Evolutionary conservation across 805 yeast species (phyloP).

Genomic region (Priceomyces carsonii): DNA sequence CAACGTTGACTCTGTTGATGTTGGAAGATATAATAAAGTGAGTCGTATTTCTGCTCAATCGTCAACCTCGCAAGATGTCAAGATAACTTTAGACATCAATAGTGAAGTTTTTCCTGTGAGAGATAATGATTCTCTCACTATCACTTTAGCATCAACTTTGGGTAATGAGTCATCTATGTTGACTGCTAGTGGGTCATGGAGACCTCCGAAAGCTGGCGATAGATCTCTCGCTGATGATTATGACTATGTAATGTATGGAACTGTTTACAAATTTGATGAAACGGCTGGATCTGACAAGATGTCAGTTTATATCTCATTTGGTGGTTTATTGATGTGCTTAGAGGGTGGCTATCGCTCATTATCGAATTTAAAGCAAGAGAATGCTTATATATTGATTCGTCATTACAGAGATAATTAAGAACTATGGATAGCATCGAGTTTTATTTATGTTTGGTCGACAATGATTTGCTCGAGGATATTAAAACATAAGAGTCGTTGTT

Average conservation of each 20-base stretch:
- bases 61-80: conserved; percentile 75
- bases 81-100: conserved; percentile 85
- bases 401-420: conserved; percentile 45
- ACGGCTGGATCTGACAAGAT: conserved; percentile 62
- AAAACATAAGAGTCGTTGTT: too few species aligned
- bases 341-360: conserved; percentile 94
- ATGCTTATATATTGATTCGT: conserved; percentile 87
- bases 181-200: conserved; percentile 66
- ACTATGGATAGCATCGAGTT: too few species aligned
- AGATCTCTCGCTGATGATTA: conserved; percentile 91
- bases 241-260: conserved; percentile 98
- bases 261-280: conserved; percentile 96
- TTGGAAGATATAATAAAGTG: conserved; percentile 90
- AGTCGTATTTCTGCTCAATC: conserved; percentile 86
- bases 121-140: conserved; percentile 73
- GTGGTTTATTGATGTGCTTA: conserved; percentile 89
- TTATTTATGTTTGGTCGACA: too few species aligned
- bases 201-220: conserved; percentile 82
- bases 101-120: conserved; percentile 88
- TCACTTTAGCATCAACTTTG: conserved; percentile 81
- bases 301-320: conserved; percentile 92
- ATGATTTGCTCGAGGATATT: too few species aligned
- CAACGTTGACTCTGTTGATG: conserved; percentile 78
- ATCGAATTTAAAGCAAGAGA: conserved; percentile 89
- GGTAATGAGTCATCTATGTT: conserved; percentile 46